Evolutionary conservation across 345 rosid species (phyloP), one percentile per base, ranked within the genome.

Genomic region (Carallia pectinifolia): DNA sequence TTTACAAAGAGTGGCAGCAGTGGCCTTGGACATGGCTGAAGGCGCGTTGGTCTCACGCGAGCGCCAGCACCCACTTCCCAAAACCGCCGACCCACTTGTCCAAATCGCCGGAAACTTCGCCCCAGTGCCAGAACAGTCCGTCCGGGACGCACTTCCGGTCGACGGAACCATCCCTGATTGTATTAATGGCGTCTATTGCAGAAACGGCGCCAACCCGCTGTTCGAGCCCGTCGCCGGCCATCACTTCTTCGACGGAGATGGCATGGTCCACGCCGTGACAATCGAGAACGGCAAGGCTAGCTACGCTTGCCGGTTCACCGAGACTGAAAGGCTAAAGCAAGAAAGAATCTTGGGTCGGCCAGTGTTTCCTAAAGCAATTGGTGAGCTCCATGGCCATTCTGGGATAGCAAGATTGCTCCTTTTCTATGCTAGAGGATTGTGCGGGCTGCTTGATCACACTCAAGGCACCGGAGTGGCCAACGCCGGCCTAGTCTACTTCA

Each of bases 151-250:
- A 0, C 86, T 91, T n/a, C 85, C 87, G 4, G 87, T 94, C 13
- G 7, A 50, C 7, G 98, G 98, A 0, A 71, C 74, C 16, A 88
- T 94, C 72, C 97, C 97, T 3, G 84, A 80, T n/a, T 87, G 93
- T 80, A 85, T 94, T 59, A 74, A 84, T 71, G 98, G 98, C 6
- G 91, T 94, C 52, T 94, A 94, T 60, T 76, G 88, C 64, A 90
- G 98, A 27, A 94, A 94, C 88, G 98, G 98, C 0, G 98, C 97
- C 27, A 91, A 94, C 79, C 98, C 98, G 17, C 82, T 89, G 17
- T 87, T 87, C 68, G 86, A 91, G 67, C 98, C 98, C 0, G 81
- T 86, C 31, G 88, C 96, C 16, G 98, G 98, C 0, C 98, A 94
- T 76, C 98, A 94, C 74, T 73, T 94, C 2, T 94, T 94, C 39